Evolutionary conservation across 1,284 basidiomycete species (phyloP), one percentile per base, ranked within the genome.

Genomic region (Tilletia horrida): DNA sequence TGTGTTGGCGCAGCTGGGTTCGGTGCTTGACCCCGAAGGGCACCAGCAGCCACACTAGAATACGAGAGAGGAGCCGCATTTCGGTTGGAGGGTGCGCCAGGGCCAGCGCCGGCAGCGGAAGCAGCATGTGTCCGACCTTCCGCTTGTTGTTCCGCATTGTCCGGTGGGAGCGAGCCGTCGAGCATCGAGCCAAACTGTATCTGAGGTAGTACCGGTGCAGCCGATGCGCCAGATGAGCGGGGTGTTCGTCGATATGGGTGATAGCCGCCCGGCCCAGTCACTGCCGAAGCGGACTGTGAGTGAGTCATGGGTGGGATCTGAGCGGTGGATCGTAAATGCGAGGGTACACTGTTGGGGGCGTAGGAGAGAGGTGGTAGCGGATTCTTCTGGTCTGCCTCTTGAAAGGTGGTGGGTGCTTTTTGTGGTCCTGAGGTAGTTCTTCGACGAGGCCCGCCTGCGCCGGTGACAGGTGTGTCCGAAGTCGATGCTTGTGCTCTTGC

Each of bases 371-470:
- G 55, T 16, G 55, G 55, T 29, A 59, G 29, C 4, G 55, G 55
- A 35, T 59, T 31, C 44, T 43, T 13, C 8, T 42, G 21, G n/a
- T 62, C 40, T 16, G 61, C 61, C 11, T 62, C 61, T 31, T 45
- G 9, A 42, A 43, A 62, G 0, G 43, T 27, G 31, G 23, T 16
- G 40, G 61, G 42, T 23, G 61, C 61, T 35, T 75, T 67, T 65
- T 79, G 77, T 16, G 77, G 77, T 0, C 74, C 77, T 6, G 77
- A 79, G 2, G 77, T 73, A 31, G 76, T 74, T 55, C 76, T 71
- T 27, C 75, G 68, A 43, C 76, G 70, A 48, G 55, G 31, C 27
- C 68, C 67, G 64, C 73, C 75, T 16, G 67, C 62, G 0, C 43
- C 64, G 23, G 70, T 43, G 25, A 47, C 66, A 3, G 69, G 35